Base-by-base conservation (phyloP, 345 rosid genomes). In the Eucalyptus virginea region DNA sequence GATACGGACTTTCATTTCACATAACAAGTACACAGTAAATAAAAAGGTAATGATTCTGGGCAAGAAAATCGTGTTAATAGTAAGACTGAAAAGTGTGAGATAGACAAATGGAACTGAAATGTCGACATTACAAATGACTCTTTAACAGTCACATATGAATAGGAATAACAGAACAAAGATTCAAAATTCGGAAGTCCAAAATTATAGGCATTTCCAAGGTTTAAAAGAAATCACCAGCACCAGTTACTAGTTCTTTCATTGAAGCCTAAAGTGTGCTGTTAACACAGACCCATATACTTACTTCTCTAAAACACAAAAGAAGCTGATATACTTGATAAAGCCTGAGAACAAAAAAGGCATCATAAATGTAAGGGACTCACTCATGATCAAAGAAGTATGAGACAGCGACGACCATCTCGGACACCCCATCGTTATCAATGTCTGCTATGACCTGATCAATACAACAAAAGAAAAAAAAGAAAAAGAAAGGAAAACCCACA, bases 381-480 rank as follows among this genome's bases (percentile, higher is more conserved):
- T 98, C 99, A 4, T 93, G 99, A 92, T 98, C 99, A 87, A 98
- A 98, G 95, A 96, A 98, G 93, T 96, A 97, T 69, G 99, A 98
- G 92, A 94, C 99, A 88, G 98, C 99, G 89, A 98, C 91, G 92
- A 98, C 90, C 99, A 98, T 98, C 94, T 98, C 99, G 21, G 96
- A 91, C 72, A 97, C 93, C 87, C 99, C 99, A 90, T 98, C 99
- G 86, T 95, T 96, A 92, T 98, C 99, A 89, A 98, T 97, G 92
- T 98, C 99, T 87, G 98, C 99, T 90, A 98, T 96, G 87, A 98
- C 97, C 99, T 97, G 93, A 92, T 89, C 81, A 91, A 86, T 87
- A 90, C 81, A 89, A 88, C 88, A 90, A 48, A 92, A 87, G 24
- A 86, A 52, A 52, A 52, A 52, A 8, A 52, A 52, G 24, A 19